Base-by-base conservation (phyloP, 768 basidiomycete genomes). In the Guyanaporus albipodus region DNA sequence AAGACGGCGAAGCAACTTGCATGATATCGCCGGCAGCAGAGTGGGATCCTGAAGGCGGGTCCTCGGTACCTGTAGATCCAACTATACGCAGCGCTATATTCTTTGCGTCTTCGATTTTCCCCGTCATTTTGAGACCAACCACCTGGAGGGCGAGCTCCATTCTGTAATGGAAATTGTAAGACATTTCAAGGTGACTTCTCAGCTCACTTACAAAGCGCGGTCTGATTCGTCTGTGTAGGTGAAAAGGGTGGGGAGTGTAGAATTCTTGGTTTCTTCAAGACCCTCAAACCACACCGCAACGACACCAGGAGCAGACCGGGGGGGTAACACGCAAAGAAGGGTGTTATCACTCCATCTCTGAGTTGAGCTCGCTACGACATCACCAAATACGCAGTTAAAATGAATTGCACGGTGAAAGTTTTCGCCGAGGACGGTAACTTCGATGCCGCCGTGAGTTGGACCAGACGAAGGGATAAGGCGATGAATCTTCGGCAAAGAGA, bases 131-230 rank as follows among this genome's bases (percentile, higher is more conserved):
- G 53, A 96, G 71, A 0, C 94, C 94, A 15, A 97, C 92, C 12
- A 95, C 91, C 61, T 95, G 92, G 4, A 97, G 73, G 42, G 93
- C 93, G 44, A 96, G 79, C 64, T 95, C 94, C 91, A 97, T 94
- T 54, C 91, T 94, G 56, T 23, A 57, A 52, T 48, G 29, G 17
- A 48, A 40, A 38, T 52, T 42, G 55, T 32, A 60, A 52, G 44
- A 45, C 21, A 45, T 33, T 45, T 32, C 21, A 21, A 51, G 31
- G 35, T 36, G 38, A 19, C 18, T 43, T 42, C 42, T 22, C 27
- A 12, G 48, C 4, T 54, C 14, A 79, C 89, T 69, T 60, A 92
- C 87, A 97, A 68, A 7, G 88, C 86, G 43, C 91, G 73, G 60
- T 97, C 94, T 21, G 89, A 85, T 50, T 92, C 88, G 57, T 95